Percentiles rank a stretch among this genome's conserved stretches.
Evolutionary conservation across 768 basidiomycete genomes (phyloP).

Genomic region (Termitomyces sp.): DNA sequence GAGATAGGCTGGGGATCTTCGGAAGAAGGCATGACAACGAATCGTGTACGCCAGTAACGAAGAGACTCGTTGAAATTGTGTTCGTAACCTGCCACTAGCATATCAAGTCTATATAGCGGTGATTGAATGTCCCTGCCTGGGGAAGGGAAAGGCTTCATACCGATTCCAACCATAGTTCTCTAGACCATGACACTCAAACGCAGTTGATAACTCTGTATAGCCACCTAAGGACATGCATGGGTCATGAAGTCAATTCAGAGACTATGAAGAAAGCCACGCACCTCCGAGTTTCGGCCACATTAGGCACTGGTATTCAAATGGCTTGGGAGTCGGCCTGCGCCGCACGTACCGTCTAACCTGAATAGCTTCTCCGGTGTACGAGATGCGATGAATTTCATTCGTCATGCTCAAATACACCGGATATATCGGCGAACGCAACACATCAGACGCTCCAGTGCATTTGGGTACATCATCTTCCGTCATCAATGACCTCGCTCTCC

Average conservation of each 20-base stretch:
- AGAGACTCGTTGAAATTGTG: conserved; percentile 75
- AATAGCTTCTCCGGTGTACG: conserved; percentile 87
- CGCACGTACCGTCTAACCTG: conserved; percentile 85
- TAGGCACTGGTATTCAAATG: conserved; percentile 79
- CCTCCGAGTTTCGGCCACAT: conserved; percentile 91
- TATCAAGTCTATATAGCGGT: conserved; percentile 55
- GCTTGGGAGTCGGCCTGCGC: conserved; percentile 54
- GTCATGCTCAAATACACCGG: conserved; percentile 92
- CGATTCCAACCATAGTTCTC: conserved; percentile 88
- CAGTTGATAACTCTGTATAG: conserved; percentile 73
- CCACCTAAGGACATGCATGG: conserved; percentile 36
- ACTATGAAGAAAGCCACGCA: conserved; percentile 11
- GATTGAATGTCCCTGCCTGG: neutral
- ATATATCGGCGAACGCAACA: conserved; percentile 53
- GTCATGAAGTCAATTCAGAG: neutral
- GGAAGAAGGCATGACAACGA: conserved; percentile 84
- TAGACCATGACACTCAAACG: conserved; percentile 72
- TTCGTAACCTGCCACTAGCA: conserved; percentile 81
- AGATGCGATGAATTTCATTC: conserved; percentile 91
- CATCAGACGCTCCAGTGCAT: conserved; percentile 61
- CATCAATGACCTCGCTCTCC: conserved; percentile 53
- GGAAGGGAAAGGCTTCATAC: conserved; percentile 28
- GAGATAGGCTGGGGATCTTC: conserved; percentile 54
- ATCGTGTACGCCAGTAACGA: conserved; percentile 91
- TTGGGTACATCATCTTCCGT: conserved; percentile 51